phyloP scores from a whole-genome alignment of 768 basidiomycete species.

The Rhodosporidiobolus sp. region DNA sequence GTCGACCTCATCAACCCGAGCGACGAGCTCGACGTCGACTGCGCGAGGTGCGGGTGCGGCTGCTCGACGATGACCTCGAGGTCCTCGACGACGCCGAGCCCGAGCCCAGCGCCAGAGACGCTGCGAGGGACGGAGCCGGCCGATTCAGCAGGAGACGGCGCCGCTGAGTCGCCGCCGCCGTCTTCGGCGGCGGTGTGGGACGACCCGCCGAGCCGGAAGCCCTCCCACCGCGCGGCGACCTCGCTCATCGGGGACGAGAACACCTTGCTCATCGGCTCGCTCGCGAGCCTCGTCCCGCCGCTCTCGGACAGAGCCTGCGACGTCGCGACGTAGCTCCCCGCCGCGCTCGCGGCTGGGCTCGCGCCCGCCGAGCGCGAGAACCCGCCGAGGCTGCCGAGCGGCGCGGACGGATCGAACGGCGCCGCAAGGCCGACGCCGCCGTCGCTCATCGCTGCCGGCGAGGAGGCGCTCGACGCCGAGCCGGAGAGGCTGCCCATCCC shows the following conservation, averaged over 20 bases:
- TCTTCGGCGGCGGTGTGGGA: too few species aligned
- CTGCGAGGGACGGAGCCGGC: not conserved
- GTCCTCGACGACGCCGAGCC: not conserved
- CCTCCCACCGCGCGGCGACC: not conserved
- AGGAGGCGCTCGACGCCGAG: not conserved
- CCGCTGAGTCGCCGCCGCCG: not conserved
- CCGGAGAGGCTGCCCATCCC: too few species aligned
- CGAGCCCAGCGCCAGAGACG: not conserved
- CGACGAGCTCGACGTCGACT: too few species aligned
- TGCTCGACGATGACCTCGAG: not conserved
- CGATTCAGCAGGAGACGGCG: too few species aligned
- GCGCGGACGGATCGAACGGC: not conserved
- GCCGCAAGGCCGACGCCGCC: not conserved
- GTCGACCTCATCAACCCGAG: not conserved
- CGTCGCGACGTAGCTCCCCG: too few species aligned
- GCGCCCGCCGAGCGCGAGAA: too few species aligned
- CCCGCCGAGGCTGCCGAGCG: not conserved
- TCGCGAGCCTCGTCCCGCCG: not conserved
- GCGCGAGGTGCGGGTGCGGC: too few species aligned
- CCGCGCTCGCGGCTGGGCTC: too few species aligned
- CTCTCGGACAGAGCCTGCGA: too few species aligned
- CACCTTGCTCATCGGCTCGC: slow-evolving; percentile 8
- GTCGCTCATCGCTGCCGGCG: too few species aligned
- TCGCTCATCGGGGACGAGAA: slow-evolving; percentile 10
- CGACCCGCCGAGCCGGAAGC: not conserved